Percentiles rank a stretch among this genome's conserved stretches.
phyloP scores from a whole-genome alignment of 257 asterid species.

The Perilla frutescens region DNA sequence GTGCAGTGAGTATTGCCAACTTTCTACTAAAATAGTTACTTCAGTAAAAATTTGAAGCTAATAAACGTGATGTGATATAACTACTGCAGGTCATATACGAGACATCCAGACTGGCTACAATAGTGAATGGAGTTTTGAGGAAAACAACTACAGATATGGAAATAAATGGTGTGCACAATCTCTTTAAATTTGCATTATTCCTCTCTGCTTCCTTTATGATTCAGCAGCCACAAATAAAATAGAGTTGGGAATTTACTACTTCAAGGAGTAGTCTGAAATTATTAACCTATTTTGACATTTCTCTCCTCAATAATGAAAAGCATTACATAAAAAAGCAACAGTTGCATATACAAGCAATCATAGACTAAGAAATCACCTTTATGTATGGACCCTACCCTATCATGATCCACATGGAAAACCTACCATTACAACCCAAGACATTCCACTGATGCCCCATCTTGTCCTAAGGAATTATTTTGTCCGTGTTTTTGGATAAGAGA shows the following conservation, averaged over 20 bases:
- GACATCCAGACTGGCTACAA: constrained; percentile 71
- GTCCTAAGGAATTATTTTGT: constrained; percentile 54
- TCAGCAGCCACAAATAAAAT: constrained; percentile 16
- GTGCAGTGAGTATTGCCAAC: constrained; percentile 56
- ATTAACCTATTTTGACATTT: constrained; percentile 29
- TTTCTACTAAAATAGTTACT: constrained; percentile 31
- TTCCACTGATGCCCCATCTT: constrained; percentile 56
- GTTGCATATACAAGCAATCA: constrained; percentile 42
- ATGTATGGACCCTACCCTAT: constrained; percentile 68
- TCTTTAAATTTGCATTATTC: constrained; percentile 16
- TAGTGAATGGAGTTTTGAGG: constrained; percentile 68
- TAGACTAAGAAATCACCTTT: constrained; percentile 48
- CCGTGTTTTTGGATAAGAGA: constrained; percentile 49
- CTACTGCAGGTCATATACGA: constrained; percentile 65
- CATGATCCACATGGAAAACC: constrained; percentile 70
- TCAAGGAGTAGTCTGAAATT: constrained; percentile 27
- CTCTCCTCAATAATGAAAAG: constrained; percentile 30
- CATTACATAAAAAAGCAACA: constrained; percentile 36
- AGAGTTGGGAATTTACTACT: constrained; percentile 23
- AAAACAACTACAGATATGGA: constrained; percentile 70
- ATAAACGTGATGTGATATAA: constrained; percentile 14
- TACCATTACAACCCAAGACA: constrained; percentile 56
- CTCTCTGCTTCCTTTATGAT: constrained; percentile 28
- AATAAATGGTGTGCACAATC: constrained; percentile 56
- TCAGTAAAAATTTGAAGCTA: constrained; percentile 31